Conservation (phyloP, 331 rosid species). For the Acacia pycnantha region DNA sequence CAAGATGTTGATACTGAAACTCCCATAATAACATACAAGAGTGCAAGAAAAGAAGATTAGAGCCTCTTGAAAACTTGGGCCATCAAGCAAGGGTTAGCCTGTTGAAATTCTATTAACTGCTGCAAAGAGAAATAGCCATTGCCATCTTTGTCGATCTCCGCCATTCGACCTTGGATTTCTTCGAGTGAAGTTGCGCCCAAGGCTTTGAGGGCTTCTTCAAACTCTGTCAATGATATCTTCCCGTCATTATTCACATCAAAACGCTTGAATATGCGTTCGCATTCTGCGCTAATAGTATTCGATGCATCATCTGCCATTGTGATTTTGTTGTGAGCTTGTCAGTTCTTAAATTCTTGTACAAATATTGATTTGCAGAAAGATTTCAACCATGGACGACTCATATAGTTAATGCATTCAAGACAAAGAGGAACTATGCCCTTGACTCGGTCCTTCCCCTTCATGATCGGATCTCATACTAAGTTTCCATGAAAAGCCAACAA, state of each 20-base stretch:
- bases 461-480: conserved; percentile 25
- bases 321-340: neutral
- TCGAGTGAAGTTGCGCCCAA: conserved; percentile 43
- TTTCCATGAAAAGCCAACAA: neutral
- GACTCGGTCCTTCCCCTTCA: conserved; percentile 27
- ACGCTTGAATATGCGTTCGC: conserved; percentile 57
- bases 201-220: conserved; percentile 43
- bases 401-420: neutral
- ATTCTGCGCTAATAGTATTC: conserved; percentile 10
- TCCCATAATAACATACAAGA: neutral
- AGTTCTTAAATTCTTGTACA: neutral
- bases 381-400: neutral
- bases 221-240: conserved; percentile 45
- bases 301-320: conserved; percentile 34
- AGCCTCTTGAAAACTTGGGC: conserved; percentile 40
- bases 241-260: conserved; percentile 53
- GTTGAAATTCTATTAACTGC: conserved; percentile 40
- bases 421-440: neutral
- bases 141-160: conserved; percentile 52
- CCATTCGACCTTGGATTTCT: conserved; percentile 46
- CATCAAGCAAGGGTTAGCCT: conserved; percentile 40
- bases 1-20: neutral
- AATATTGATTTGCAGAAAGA: neutral
- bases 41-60: conserved; percentile 6
- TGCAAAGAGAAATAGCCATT: conserved; percentile 50